phyloP scores from a whole-genome alignment of 257 asterid genomes.

The Anisodus acutangulus region DNA sequence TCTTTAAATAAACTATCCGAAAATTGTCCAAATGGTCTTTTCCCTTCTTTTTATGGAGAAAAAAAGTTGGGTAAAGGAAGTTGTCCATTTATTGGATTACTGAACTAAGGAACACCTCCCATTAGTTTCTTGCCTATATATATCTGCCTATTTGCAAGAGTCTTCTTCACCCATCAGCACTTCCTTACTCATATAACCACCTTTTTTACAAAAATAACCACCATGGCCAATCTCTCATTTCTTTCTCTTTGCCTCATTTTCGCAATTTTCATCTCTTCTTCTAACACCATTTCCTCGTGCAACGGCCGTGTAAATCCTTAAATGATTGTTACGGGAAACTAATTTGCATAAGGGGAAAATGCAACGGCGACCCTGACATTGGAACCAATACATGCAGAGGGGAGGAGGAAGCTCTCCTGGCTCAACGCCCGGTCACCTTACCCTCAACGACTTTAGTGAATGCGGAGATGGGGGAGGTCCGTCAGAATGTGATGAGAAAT shows the following conservation, averaged over 20 bases:
- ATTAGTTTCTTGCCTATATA: neutral
- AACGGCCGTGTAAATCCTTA: conserved; percentile 36
- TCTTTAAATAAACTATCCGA: neutral
- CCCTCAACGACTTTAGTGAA: conserved; percentile 47
- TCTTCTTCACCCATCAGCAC: neutral
- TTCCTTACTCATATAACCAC: neutral
- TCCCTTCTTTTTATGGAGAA: no score
- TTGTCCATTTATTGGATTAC: neutral
- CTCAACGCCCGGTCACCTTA: conserved; percentile 47
- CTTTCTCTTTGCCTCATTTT: neutral
- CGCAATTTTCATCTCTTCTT: neutral
- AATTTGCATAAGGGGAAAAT: conserved; percentile 41
- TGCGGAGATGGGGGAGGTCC: conserved; percentile 54
- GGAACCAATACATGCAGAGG: conserved; percentile 26
- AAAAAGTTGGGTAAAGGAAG: neutral
- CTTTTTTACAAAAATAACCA: neutral
- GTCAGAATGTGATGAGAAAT: conserved; percentile 45
- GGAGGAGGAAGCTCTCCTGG: conserved; percentile 4
- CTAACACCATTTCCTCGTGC: conserved; percentile 40
- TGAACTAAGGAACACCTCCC: neutral
- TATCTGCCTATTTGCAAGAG: neutral
- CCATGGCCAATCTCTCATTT: conserved; percentile 13
- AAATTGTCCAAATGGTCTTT: neutral
- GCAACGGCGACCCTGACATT: conserved; percentile 45
- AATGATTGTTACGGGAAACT: conserved; percentile 43